Evolutionary conservation across 2,329 filamentous ascomycete genomes (phyloP).

Genomic region (Cladosporium oxysporum): DNA sequence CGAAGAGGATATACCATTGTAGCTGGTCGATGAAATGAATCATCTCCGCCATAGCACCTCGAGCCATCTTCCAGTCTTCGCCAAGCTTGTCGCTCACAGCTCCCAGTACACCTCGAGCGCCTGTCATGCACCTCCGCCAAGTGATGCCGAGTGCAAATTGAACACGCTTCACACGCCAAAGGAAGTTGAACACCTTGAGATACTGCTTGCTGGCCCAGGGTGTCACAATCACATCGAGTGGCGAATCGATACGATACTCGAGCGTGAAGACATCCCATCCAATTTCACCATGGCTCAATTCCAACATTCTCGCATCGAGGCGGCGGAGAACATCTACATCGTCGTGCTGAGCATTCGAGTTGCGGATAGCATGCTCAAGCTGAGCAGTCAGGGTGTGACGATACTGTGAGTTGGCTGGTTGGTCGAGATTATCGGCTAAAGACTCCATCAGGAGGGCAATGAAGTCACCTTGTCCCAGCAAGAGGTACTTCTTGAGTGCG

Average conservation of each 20-base stretch:
- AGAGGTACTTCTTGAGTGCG: slow-evolving; percentile 90
- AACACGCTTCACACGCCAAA: slow-evolving; percentile 97
- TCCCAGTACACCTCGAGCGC: slow-evolving; percentile 84
- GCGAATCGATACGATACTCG: slow-evolving; percentile 96
- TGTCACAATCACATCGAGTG: slow-evolving; percentile 94
- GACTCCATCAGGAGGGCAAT: slow-evolving; percentile 97
- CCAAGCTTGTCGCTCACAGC: slow-evolving; percentile 64
- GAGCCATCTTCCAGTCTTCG: slow-evolving; percentile 81
- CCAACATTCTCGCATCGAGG: slow-evolving; percentile 96
- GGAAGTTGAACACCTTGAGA: slow-evolving; percentile 97
- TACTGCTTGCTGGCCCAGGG: slow-evolving; percentile 96
- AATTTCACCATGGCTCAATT: slow-evolving; percentile 93
- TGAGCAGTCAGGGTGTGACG: slow-evolving; percentile 97
- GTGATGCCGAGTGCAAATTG: slow-evolving; percentile 89
- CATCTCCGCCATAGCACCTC: slow-evolving; percentile 93
- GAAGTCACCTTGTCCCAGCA: slow-evolving; percentile 95
- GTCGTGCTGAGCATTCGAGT: slow-evolving; percentile 96
- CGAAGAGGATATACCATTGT: slow-evolving; percentile 98
- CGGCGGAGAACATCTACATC: slow-evolving; percentile 86
- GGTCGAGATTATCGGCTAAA: slow-evolving; percentile 85
- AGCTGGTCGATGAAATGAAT: slow-evolving; percentile 96
- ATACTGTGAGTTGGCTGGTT: slow-evolving; percentile 95
- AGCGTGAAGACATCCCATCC: slow-evolving; percentile 99
- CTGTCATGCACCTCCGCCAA: slow-evolving; percentile 96
- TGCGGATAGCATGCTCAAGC: slow-evolving; percentile 92